Conservation (phyloP, 75 land plant genomes). For the Isoetes taiwanensis region DNA sequence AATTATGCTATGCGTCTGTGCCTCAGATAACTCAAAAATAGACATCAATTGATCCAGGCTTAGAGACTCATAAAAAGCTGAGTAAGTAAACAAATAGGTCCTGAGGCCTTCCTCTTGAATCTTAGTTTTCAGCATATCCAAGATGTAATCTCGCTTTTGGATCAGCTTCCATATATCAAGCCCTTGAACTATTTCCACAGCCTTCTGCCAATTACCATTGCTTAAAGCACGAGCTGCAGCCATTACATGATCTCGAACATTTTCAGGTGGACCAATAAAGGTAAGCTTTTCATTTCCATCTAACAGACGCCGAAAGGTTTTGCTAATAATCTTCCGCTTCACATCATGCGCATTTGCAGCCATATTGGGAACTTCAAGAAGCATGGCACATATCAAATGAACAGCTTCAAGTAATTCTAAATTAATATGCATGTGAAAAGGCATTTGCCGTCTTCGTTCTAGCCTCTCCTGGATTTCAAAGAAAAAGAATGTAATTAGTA, state of each 20-base stretch:
- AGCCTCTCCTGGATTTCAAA: conserved; percentile 49
- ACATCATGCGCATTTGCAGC: conserved; percentile 51
- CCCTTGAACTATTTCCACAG: conserved; percentile 47
- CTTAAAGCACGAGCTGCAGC: conserved; percentile 62
- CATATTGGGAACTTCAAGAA: conserved; percentile 84
- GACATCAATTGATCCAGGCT: conserved; percentile 59
- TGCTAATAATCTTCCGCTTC: conserved; percentile 62
- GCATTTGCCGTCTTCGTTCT: conserved; percentile 87
- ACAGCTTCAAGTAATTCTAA: conserved; percentile 82
- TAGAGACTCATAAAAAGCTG: conserved; percentile 55
- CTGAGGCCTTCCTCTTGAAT: conserved; percentile 90
- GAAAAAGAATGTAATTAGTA: background rate
- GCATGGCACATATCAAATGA: conserved; percentile 76
- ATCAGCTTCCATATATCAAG: conserved; percentile 80
- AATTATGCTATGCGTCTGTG: conserved; percentile 55
- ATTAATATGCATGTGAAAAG: conserved; percentile 95
- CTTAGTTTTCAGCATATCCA: conserved; percentile 63
- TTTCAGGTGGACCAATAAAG: conserved; percentile 87
- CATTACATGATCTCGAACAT: conserved; percentile 85
- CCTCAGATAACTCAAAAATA: conserved; percentile 65
- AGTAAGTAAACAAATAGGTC: conserved; percentile 69
- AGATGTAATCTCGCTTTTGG: conserved; percentile 35
- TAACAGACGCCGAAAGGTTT: conserved; percentile 54
- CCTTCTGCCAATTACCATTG: conserved; percentile 63
- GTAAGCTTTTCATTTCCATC: conserved; percentile 71